Evolutionary conservation across 2,329 filamentous ascomycete genomes (phyloP).

Genomic region (Xylariaceae sp.): DNA sequence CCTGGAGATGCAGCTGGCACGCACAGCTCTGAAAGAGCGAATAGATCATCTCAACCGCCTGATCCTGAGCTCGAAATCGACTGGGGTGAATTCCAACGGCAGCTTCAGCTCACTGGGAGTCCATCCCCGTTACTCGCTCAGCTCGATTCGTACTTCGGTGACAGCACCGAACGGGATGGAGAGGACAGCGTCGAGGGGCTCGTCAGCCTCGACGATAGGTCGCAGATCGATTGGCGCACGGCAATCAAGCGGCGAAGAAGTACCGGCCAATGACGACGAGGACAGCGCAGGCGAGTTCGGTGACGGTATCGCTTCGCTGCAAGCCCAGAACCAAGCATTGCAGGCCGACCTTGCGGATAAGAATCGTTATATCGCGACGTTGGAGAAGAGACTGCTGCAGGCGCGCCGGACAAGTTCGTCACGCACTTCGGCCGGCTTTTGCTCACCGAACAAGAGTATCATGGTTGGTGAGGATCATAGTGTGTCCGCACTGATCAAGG

Average conservation of each 20-base stretch:
- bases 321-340: slow-evolving; percentile 83
- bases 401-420: slow-evolving; percentile 86
- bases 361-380: slow-evolving; percentile 88
- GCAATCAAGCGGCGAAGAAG: slow-evolving; percentile 38
- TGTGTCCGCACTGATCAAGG: slow-evolving; percentile 65
- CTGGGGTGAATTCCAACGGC: slow-evolving; percentile 79
- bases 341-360: slow-evolving; percentile 96
- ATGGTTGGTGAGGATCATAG: slow-evolving; percentile 76
- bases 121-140: slow-evolving; percentile 58
- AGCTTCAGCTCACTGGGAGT: slow-evolving; percentile 63
- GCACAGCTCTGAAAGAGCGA: slow-evolving; percentile 91
- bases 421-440: slow-evolving; percentile 71
- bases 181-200: slow-evolving; percentile 62
- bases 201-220: slow-evolving; percentile 54
- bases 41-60: slow-evolving; percentile 95
- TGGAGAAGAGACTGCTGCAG: slow-evolving; percentile 88
- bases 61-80: slow-evolving; percentile 92
- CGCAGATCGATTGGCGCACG: slow-evolving; percentile 44
- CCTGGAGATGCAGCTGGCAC: slow-evolving; percentile 94
- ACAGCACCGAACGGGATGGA: slow-evolving; percentile 59
- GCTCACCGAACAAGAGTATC: slow-evolving; percentile 54
- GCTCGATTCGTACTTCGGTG: slow-evolving; percentile 62
- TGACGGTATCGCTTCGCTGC: slow-evolving; percentile 75
- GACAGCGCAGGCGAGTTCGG: slow-evolving; percentile 76
- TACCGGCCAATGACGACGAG: slow-evolving; percentile 51